These are phyloP conservation scores for Fusarium marasasianum DNA, from an alignment of 2,329 filamentous ascomycete genomes.

Conservation along the genomic window DNA sequence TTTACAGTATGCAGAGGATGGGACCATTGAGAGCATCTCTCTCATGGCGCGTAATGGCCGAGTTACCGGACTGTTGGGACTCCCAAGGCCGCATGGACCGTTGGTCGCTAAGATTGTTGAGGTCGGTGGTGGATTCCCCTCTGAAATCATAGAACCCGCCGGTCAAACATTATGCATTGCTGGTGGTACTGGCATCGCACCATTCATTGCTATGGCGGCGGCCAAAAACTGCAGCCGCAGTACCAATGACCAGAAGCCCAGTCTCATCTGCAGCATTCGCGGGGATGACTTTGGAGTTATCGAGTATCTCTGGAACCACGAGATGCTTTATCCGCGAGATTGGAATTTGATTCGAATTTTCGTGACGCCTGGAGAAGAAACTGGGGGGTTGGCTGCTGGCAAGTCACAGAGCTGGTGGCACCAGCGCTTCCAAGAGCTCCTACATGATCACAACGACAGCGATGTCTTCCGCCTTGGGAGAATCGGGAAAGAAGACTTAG, in stretches of 20 bases:
- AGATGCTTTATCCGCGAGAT: background rate
- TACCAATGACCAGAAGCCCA: background rate
- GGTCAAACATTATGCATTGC: background rate
- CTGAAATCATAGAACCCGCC: accelerated
- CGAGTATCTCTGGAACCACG: background rate
- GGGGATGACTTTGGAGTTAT: background rate
- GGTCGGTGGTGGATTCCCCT: background rate
- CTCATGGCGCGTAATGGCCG: conserved; percentile 9
- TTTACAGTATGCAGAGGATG: background rate
- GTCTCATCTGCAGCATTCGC: conserved; percentile 1
- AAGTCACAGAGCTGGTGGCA: conserved; percentile 1
- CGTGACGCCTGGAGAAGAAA: background rate
- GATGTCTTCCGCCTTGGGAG: background rate
- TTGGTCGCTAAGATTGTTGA: background rate
- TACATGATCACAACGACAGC: background rate
- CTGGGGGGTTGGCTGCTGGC: background rate
- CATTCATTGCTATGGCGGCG: background rate
- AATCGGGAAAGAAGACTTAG: background rate
- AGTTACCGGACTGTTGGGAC: conserved; percentile 7
- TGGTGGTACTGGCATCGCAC: background rate
- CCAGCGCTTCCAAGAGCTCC: background rate
- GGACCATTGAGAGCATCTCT: background rate
- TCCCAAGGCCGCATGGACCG: background rate
- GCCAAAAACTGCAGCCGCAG: background rate
- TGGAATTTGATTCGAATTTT: background rate